Evolutionary conservation across 208 protist genomes (phyloP).

Genomic region (Zelonia costaricensis): DNA sequence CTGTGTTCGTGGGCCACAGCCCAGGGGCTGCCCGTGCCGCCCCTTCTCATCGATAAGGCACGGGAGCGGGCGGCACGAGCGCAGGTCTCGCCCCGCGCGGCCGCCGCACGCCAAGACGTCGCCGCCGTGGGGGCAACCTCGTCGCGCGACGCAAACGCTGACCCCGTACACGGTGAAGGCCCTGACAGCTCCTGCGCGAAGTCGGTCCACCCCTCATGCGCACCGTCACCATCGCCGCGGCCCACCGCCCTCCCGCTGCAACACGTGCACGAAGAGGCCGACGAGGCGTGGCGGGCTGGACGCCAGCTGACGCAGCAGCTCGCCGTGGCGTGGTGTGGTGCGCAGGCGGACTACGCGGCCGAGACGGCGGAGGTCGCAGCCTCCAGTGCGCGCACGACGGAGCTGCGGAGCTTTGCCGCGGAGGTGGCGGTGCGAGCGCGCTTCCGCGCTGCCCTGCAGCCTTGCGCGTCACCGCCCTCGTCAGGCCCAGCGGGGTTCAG

Average conservation of each 20-base stretch:
- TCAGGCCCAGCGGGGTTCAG: not conserved
- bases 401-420: not conserved
- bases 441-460: not conserved
- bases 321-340: too few relatives aligned
- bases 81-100: too few relatives aligned
- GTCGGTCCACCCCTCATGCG: not conserved
- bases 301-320: not conserved
- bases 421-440: conserved; percentile 4
- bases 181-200: not conserved
- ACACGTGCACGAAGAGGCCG: too few relatives aligned
- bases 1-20: not conserved
- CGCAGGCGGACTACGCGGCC: too few relatives aligned
- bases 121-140: too few relatives aligned
- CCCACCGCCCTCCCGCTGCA: too few relatives aligned
- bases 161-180: not conserved
- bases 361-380: too few relatives aligned
- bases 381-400: not conserved
- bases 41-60: not conserved
- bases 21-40: not conserved
- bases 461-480: not conserved
- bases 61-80: too few relatives aligned
- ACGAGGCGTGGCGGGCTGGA: not conserved
- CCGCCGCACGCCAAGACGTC: too few relatives aligned
- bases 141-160: not conserved
- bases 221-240: not conserved